Conservation (phyloP, 306 rosid species). For the Pterocarpus macrocarpus region DNA sequence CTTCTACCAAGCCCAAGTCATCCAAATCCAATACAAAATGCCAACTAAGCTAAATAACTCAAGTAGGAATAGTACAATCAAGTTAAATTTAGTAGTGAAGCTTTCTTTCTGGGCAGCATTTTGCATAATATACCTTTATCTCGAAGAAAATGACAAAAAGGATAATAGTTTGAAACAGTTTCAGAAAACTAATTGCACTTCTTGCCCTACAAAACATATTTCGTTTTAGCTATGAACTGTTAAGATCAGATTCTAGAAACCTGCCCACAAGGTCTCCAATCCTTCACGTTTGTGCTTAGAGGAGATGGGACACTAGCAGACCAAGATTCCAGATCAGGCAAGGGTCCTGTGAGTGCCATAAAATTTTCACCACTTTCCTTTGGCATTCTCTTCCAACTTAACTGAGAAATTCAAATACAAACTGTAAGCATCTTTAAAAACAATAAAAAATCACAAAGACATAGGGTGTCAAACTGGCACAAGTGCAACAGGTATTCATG, state of each 20-base stretch:
- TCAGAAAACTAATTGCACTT: background rate
- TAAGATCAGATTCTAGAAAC: conserved; percentile 38
- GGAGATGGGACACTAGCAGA: conserved; percentile 72
- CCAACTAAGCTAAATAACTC: no score
- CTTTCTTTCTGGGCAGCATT: background rate
- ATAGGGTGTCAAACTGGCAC: background rate
- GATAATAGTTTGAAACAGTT: background rate
- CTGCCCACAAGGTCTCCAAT: conserved; percentile 68
- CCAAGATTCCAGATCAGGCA: conserved; percentile 80
- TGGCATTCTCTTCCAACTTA: conserved; percentile 85
- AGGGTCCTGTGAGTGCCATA: conserved; percentile 86
- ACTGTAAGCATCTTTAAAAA: conserved; percentile 41
- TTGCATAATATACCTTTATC: background rate
- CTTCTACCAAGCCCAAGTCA: no score
- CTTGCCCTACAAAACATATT: background rate
- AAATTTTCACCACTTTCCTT: conserved; percentile 71
- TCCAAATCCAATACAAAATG: no score
- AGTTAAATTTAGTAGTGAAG: background rate
- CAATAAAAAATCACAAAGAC: background rate
- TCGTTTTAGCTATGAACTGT: background rate
- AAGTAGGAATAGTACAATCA: background rate
- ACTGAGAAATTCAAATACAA: conserved; percentile 60
- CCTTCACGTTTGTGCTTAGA: conserved; percentile 63
- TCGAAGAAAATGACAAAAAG: conserved; percentile 29
- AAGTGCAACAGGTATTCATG: background rate